Conservation (phyloP, 192 early-diverging fungal genomes). For the Coemansia sp. region DNA sequence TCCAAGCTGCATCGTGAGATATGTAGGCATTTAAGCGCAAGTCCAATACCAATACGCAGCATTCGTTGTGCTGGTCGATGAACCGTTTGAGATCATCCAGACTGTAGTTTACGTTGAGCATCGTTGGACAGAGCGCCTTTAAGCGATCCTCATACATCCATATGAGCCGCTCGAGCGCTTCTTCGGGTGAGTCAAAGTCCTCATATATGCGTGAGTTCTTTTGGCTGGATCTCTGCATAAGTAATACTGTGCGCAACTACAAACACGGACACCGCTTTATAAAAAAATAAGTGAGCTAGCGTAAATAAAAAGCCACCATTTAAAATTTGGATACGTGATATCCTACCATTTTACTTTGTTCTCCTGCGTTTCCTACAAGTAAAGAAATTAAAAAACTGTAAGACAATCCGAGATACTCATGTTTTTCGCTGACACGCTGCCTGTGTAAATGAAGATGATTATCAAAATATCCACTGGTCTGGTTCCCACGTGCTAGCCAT, state of each 20-base stretch:
- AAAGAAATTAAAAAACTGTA: not conserved
- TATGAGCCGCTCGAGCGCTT: conserved; percentile 39
- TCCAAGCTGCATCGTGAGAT: conserved; percentile 17
- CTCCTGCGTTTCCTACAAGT: not conserved
- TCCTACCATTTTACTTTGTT: not conserved
- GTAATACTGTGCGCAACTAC: conserved; percentile 29
- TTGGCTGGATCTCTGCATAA: conserved; percentile 25
- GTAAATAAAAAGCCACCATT: not conserved
- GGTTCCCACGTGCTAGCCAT: not conserved
- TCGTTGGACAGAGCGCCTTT: conserved; percentile 29
- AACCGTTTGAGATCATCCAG: conserved; percentile 44
- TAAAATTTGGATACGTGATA: not conserved
- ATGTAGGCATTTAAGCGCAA: conserved; percentile 11
- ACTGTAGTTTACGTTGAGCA: conserved; percentile 37
- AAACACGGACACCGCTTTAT: not conserved
- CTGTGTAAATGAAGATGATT: not conserved
- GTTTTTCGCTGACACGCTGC: not conserved
- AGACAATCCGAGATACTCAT: not conserved
- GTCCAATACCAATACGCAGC: conserved; percentile 21
- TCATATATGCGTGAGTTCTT: conserved; percentile 27
- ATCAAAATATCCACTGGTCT: not conserved
- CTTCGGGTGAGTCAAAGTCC: conserved; percentile 21
- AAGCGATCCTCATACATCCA: conserved; percentile 40
- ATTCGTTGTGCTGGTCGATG: conserved; percentile 44
- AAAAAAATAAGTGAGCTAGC: not conserved